Base-by-base conservation (phyloP, 768 basidiomycete species). In the Lentinula raphanica region DNA sequence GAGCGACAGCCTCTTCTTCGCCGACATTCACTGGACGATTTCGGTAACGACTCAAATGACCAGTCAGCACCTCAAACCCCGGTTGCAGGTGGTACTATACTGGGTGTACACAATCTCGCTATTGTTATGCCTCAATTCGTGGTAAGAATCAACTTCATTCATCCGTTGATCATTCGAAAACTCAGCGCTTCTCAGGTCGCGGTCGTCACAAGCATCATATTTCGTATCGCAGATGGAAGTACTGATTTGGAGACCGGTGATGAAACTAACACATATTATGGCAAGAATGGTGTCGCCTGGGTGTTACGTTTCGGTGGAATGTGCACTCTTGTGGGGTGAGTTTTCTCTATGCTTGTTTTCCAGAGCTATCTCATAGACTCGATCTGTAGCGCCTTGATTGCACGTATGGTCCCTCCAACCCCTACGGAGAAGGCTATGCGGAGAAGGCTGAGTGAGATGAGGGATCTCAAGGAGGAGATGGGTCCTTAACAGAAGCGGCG, bases 71-170 rank as follows among this genome's bases (percentile, higher is more conserved):
- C 63, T 31, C 70, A 78, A 27, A 64, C 70, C 38, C 81, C 84
- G 21, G 76, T 88, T 48, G 87, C 90, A 2, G 94, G 94, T 17
- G 94, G 94, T 8, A 97, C 95, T 1, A 86, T 96, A 38, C 80
- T 97, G 40, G 95, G 95, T 3, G 94, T 98, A 39, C 95, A 98
- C 67, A 98, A 98, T 67, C 77, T 98, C 17, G 91, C 95, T 4
- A 94, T 98, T 59, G 95, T 98, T 27, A 85, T 93, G 74, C 95
- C 95, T 21, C 95, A 98, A 64, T 90, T 98, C 68, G 79, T 95
- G 54, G 94, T 95, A 67, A 63, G 92, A 79, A 3, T 0, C 17
- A 45, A 5, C 25, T n/a, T n/a, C n/a, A n/a, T n/a, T 6, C 27
- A 17, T 38, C n/a, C 21, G 27, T 21, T 44, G 17, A 27, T 12